Base-by-base conservation (phyloP, 2,329 filamentous ascomycete genomes). In the Fusarium sp. region DNA sequence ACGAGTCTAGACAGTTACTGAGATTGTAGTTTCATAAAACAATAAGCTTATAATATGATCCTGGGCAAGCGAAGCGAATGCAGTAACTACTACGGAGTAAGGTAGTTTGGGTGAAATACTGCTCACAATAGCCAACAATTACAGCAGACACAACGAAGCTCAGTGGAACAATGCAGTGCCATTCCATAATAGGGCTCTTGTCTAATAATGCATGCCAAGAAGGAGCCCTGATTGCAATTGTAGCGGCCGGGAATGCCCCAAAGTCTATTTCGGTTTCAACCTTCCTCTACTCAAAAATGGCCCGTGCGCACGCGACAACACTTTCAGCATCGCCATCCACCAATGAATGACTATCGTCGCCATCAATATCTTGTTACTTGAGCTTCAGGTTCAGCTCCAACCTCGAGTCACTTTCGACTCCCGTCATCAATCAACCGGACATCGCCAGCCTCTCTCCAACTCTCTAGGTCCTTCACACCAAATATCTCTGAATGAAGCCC, bases 221-320 rank as follows among this genome's bases (percentile, higher is more conserved):
- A 38, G 20, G 26, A 30, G 38, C 42, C 31, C 45, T 68, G 39
- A 36, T 53, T 13, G 50, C 61, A 24, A 26, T 20, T 41, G 26
- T 20, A 35, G 38, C 48, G 24, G 39, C 39, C 41, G n/a, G 54
- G 39, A 59, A 56, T 44, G 53, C 59, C n/a, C 54, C 45, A 54
- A 73, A 51, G 62, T 71, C 59, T 73, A 73, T 60, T 71, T 70
- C 55, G 50, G 54, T 70, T 67, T 71, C 56, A 65, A 73, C 61
- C 39, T 58, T 30, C 65, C 44, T 61, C 57, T 33, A 33, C 33
- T 35, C 28, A 28, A 38, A 51, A 28, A 22, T 73, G 71, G 71
- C 42, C 71, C 71, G 71, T 73, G 71, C 71, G 48, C 58, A 73
- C 71, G 71, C 71, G 71, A 73, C 71, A 73, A 74, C 71, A 54